Percentiles rank a stretch among this genome's conserved stretches.
These are phyloP conservation scores for Esteya vermicola DNA, from an alignment of 2,329 filamentous ascomycete genomes.

Conservation along the genomic window DNA sequence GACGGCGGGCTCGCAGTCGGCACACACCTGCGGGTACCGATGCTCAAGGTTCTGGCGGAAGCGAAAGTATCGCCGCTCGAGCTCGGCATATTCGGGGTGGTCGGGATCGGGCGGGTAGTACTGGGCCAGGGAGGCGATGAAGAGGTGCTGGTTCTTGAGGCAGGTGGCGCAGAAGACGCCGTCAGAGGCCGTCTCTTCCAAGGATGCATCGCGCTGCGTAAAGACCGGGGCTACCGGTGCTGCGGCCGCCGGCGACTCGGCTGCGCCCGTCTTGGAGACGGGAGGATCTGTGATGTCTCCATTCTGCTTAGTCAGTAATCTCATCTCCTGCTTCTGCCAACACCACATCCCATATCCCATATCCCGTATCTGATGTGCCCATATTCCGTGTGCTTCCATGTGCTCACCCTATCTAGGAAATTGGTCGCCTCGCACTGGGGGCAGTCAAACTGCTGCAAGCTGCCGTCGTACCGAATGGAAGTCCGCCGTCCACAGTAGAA, in stretches of 20 bases:
- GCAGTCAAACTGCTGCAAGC: slow-evolving; percentile 56
- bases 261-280: slow-evolving; percentile 37
- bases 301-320: slow-evolving; percentile 36
- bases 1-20: slow-evolving; percentile 62
- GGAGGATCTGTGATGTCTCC: slow-evolving; percentile 86
- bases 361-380: no score
- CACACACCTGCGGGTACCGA: slow-evolving; percentile 81
- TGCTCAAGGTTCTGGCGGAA: slow-evolving; percentile 63
- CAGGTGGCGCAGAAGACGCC: slow-evolving; percentile 59
- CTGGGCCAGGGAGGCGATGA: slow-evolving; percentile 61
- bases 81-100: slow-evolving; percentile 54
- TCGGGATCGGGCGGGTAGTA: slow-evolving; percentile 55
- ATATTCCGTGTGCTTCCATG: no score
- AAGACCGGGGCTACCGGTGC: no score
- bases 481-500: slow-evolving; percentile 73
- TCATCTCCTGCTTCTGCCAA: no score
- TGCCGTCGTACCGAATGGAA: slow-evolving; percentile 40
- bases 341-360: no score
- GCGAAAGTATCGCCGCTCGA: slow-evolving; percentile 52
- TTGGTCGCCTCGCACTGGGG: slow-evolving; percentile 73
- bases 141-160: slow-evolving; percentile 75
- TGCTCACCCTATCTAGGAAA: slow-evolving; percentile 65
- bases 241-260: slow-evolving; percentile 24
- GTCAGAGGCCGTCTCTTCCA: slow-evolving; percentile 9
- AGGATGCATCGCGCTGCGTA: no score